phyloP scores from a whole-genome alignment of 2,329 filamentous ascomycete species.

The Aspergillus quadricinctus region DNA sequence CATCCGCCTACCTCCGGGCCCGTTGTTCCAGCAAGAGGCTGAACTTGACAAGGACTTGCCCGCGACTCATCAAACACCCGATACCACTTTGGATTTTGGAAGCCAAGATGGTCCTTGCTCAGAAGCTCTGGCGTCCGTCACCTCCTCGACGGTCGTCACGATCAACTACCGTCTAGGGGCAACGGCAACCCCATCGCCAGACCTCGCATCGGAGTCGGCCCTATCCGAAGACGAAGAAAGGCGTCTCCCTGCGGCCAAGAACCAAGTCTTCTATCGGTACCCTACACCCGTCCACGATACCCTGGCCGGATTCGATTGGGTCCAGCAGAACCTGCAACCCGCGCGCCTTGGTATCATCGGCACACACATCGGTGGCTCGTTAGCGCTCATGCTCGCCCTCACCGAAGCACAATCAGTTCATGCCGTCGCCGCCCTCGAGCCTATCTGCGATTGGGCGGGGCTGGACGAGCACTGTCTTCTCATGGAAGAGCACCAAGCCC shows the following conservation, averaged over 20 bases:
- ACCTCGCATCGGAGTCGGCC: neutral
- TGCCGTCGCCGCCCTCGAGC: conserved; percentile 31
- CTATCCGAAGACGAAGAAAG: neutral
- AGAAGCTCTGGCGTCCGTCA: conserved; percentile 25
- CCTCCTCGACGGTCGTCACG: conserved; percentile 35
- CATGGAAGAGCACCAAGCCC: neutral
- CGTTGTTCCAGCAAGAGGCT: conserved; percentile 17
- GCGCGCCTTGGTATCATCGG: conserved; percentile 29
- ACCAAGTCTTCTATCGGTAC: conserved; percentile 22
- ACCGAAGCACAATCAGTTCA: conserved; percentile 34
- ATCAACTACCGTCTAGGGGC: conserved; percentile 39
- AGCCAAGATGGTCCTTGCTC: neutral
- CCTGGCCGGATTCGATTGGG: conserved; percentile 37
- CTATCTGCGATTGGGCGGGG: conserved; percentile 37
- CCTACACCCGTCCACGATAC: conserved; percentile 39
- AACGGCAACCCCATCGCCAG: neutral
- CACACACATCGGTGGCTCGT: conserved; percentile 36
- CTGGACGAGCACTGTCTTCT: conserved; percentile 37
- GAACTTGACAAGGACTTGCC: neutral
- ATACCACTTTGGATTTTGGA: neutral
- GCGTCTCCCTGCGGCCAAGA: neutral
- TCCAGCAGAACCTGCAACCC: conserved; percentile 28
- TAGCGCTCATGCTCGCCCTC: conserved; percentile 41
- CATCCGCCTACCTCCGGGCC: conserved; percentile 36
- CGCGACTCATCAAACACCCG: neutral